Conservation (phyloP, 2,329 filamentous ascomycete genomes). For the Fusarium nurragi region DNA sequence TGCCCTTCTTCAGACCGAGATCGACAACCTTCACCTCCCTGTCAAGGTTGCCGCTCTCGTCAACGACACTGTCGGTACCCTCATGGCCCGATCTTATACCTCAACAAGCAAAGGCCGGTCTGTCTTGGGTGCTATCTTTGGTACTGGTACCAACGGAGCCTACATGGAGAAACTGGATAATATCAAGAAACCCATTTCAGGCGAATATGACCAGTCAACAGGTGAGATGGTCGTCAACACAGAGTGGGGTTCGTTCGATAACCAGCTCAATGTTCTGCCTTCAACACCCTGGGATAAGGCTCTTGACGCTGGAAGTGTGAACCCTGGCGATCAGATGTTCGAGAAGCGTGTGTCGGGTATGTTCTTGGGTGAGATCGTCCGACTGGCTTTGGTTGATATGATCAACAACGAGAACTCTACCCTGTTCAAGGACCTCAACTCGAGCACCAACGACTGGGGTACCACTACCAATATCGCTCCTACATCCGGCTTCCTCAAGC, state of each 20-base stretch:
- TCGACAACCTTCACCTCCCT: slow-evolving; percentile 85
- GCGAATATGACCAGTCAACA: slow-evolving; percentile 79
- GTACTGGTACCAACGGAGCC: slow-evolving; percentile 95
- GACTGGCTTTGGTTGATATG: slow-evolving; percentile 77
- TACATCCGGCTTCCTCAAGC: slow-evolving; percentile 73
- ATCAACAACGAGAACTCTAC: slow-evolving; percentile 72
- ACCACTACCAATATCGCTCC: slow-evolving; percentile 76
- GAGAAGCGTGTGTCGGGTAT: slow-evolving; percentile 98
- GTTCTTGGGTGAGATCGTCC: slow-evolving; percentile 95
- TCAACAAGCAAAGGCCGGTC: slow-evolving; percentile 87
- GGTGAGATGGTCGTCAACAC: slow-evolving; percentile 98
- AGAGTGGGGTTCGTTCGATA: slow-evolving; percentile 99
- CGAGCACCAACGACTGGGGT: slow-evolving; percentile 72
- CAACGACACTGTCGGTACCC: slow-evolving; percentile 96
- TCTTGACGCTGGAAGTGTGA: slow-evolving; percentile 82
- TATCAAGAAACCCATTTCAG: slow-evolving; percentile 78
- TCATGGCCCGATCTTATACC: slow-evolving; percentile 97
- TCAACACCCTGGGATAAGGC: slow-evolving; percentile 83
- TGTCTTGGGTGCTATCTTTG: slow-evolving; percentile 95
- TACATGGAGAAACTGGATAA: slow-evolving; percentile 93
- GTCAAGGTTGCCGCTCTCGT: slow-evolving; percentile 96
- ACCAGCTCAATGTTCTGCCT: slow-evolving; percentile 86
- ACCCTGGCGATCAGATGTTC: slow-evolving; percentile 97
- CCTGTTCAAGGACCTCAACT: slow-evolving; percentile 81
- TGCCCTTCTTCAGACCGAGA: slow-evolving; percentile 85